phyloP scores from a whole-genome alignment of 768 basidiomycete species.

The Baorangia bicolor region DNA sequence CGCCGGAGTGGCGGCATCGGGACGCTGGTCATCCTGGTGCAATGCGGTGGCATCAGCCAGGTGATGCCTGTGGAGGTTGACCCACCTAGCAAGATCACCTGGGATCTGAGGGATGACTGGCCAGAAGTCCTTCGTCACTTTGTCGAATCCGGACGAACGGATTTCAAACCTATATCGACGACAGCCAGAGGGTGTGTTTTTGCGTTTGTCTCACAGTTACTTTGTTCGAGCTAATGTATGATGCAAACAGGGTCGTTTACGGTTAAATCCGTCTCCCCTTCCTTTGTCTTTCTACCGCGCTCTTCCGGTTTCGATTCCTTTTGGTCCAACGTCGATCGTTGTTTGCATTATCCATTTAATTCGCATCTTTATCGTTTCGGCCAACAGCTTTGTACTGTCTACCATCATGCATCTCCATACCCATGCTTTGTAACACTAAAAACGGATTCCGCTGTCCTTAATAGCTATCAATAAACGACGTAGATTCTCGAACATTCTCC shows the following conservation, averaged over 20 bases:
- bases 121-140: conserved; percentile 64
- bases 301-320: neutral
- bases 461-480: conserved; percentile 15
- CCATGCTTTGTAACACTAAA: conserved; percentile 26
- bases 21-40: conserved; percentile 69
- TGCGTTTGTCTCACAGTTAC: neutral
- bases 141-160: conserved; percentile 67
- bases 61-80: conserved; percentile 89
- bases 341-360: conserved; percentile 17
- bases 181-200: conserved; percentile 66
- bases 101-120: conserved; percentile 80
- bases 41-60: conserved; percentile 73
- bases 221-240: conserved; percentile 4
- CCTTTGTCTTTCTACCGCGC: conserved; percentile 10
- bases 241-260: conserved; percentile 40
- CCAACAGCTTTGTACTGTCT: conserved; percentile 24
- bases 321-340: conserved; percentile 32
- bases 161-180: conserved; percentile 83
- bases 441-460: conserved; percentile 17
- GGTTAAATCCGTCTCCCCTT: conserved; percentile 30
- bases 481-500: conserved; percentile 12
- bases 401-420: conserved; percentile 24
- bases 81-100: conserved; percentile 69
- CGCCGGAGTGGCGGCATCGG: conserved; percentile 75
- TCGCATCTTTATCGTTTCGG: conserved; percentile 25